Base-by-base conservation (phyloP, 108 stramenopile genomes). In the Nannochloropsis gaditana region DNA sequence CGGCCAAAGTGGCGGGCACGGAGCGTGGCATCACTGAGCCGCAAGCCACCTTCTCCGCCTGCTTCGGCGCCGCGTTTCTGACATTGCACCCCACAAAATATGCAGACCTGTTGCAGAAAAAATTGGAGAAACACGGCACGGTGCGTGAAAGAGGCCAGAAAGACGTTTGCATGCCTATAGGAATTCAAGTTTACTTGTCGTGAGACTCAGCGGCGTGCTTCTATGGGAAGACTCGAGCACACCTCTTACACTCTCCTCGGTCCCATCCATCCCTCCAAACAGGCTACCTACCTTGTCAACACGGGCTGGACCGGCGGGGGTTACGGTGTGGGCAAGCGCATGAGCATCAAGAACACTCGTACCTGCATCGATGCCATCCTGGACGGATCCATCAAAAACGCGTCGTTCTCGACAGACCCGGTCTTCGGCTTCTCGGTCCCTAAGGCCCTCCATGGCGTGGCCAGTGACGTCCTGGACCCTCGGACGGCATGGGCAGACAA, bases 21-120 rank as follows among this genome's bases (percentile, higher is more conserved):
- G 98, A 98, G 91, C 94, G 98, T 15, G 98, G 98, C 50, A 91
- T 98, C 59, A 95, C 92, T 17, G 96, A 98, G 90, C 98, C 98
- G 9, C 85, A 90, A 45, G 93, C 97, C 59, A 98, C 93, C 83
- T 98, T 98, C 90, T 92, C 91, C 79, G 93, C 96, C 42, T 96
- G 98, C 91, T 98, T 98, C 91, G 98, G 98, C 79, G 96, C 96
- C 82, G 96, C 97, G n/a, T 98, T 98, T 93, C 87, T 98, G 87
- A 96, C 98, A 59, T 92, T 96, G 15, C 95, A 95, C 88, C 96
- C 98, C 21, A 97, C 97, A 21, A 88, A 92, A 31, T 98, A 98
- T 87, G 98, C 96, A 42, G 96, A 97, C 44, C 92, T 98, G 45
- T 92, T 98, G 45, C 93, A 94, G 85, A 86, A 96, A 73, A 98